Conservation (phyloP, 306 rosid species). For the Gleditsia sinensis region DNA sequence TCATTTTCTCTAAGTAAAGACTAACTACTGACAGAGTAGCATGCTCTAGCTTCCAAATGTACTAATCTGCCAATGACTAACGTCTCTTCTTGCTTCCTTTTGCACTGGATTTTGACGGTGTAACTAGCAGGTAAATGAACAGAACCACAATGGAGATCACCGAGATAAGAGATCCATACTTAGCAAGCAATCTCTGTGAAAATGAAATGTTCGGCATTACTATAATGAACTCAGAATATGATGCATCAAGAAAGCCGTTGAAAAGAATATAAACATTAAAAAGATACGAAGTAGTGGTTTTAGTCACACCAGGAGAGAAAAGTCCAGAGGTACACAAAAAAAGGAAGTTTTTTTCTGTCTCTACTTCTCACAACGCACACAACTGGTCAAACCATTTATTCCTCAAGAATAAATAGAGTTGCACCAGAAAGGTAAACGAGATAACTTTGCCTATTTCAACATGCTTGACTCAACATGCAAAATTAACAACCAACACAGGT, state of each 20-base stretch:
- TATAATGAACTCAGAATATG: background rate
- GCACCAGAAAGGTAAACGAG: conserved; percentile 18
- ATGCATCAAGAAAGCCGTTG: background rate
- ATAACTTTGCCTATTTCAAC: conserved; percentile 5
- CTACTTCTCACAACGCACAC: background rate
- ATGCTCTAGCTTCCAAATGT: conserved; percentile 30
- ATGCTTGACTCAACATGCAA: conserved; percentile 23
- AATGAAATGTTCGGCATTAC: conserved; percentile 29
- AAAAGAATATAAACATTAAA: background rate
- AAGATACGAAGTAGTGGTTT: background rate
- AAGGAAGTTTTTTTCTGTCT: background rate
- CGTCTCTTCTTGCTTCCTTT: conserved; percentile 99
- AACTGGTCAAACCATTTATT: conserved; percentile 16
- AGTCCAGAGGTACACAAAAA: background rate
- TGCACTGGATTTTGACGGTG: conserved; percentile 80
- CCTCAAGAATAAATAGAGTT: conserved; percentile 6
- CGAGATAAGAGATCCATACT: conserved; percentile 86
- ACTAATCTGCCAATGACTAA: conserved; percentile 38
- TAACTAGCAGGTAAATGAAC: conserved; percentile 69
- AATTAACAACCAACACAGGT: conserved; percentile 8
- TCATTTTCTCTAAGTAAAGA: conserved; percentile 35
- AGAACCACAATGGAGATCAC: conserved; percentile 71
- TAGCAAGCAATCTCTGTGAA: conserved; percentile 80
- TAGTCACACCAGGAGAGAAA: background rate
- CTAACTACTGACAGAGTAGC: conserved; percentile 41